Percentiles rank a stretch among this genome's conserved stretches.
Conservation (phyloP, 2,329 filamentous ascomycete species). For the Aspergillus brunneoviolaceus region DNA sequence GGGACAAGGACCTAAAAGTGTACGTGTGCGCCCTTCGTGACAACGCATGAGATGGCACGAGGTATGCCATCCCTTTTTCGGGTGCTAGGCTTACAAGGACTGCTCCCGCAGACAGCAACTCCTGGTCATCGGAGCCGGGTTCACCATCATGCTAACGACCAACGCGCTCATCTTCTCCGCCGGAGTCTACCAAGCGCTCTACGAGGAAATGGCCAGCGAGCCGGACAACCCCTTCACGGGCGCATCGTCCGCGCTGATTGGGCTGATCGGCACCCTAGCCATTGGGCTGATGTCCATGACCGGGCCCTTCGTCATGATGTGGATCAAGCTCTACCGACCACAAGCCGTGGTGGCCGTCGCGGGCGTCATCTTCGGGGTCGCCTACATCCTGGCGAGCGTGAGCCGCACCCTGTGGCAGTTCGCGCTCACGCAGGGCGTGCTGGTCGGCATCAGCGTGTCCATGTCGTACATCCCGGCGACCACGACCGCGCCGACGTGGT, state of each 20-base stretch:
- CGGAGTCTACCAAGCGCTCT: slow-evolving; percentile 44
- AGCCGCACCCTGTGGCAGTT: neutral
- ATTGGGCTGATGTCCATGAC: slow-evolving; percentile 41
- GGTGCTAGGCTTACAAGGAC: neutral
- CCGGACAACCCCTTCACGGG: slow-evolving; percentile 35
- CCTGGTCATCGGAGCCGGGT: slow-evolving; percentile 25
- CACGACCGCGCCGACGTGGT: neutral
- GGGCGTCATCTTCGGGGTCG: slow-evolving; percentile 34
- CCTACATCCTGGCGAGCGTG: slow-evolving; percentile 22
- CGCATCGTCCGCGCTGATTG: slow-evolving; percentile 38
- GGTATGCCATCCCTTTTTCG: too few species aligned
- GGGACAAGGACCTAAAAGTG: neutral
- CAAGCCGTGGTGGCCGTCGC: slow-evolving; percentile 33
- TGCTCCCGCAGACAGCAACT: slow-evolving; percentile 7
- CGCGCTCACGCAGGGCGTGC: neutral
- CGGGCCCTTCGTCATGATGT: slow-evolving; percentile 37
- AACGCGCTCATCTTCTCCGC: slow-evolving; percentile 43
- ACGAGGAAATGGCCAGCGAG: slow-evolving; percentile 34
- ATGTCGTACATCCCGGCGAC: neutral
- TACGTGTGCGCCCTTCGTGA: neutral
- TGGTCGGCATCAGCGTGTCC: neutral
- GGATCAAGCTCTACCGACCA: slow-evolving; percentile 38
- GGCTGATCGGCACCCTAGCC: slow-evolving; percentile 40
- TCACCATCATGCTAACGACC: slow-evolving; percentile 35
- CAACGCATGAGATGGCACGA: too few species aligned